Base-by-base conservation (phyloP, 2,329 filamentous ascomycete species). In the Dothideomycetes sp. region DNA sequence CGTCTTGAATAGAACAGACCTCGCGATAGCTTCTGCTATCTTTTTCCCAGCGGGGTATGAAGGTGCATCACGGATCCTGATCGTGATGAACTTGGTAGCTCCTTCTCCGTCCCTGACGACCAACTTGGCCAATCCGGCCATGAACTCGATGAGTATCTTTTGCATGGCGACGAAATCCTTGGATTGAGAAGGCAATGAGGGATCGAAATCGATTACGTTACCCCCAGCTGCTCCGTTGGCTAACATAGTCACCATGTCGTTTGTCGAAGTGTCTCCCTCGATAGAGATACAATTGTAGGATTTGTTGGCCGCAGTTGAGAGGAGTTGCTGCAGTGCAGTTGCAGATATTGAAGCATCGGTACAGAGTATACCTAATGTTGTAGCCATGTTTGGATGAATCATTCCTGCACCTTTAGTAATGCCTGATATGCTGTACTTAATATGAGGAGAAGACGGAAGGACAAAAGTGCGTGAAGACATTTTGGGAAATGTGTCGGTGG, bases 91-190 rank as follows among this genome's bases (percentile, higher is more conserved):
- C 64, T 98, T 98, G 39, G 91, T 98, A 4, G 91, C 91, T 43
- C 91, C 91, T 64, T 96, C 91, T 52, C 91, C 91, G 59, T 98
- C 91, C 43, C 89, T 83, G 40, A 98, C 87, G 41, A 98, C 81
- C 22, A 95, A 81, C 64, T 95, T 84, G 13, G 91, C 86, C 5
- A 98, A 74, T 45, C 88, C 82, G 37, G 79, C 78, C 7, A 87
- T 76, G 60, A 96, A 94, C 10, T 73, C 71, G 1, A 81, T 84
- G 15, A 98, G 69, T 0, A 85, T 71, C 2, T 67, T 61, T 51
- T 75, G 72, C 65, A 96, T 82, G 27, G 76, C 80, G 11, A 64
- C 56, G 57, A 82, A 88, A 55, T 76, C 51, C 53, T 64, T 47
- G 34, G 64, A 57, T 31, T 72, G 65, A 1, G 70, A 69, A n/a